Base-by-base conservation (phyloP, 2,329 filamentous ascomycete genomes). In the Colletotrichum lindemuthianum region DNA sequence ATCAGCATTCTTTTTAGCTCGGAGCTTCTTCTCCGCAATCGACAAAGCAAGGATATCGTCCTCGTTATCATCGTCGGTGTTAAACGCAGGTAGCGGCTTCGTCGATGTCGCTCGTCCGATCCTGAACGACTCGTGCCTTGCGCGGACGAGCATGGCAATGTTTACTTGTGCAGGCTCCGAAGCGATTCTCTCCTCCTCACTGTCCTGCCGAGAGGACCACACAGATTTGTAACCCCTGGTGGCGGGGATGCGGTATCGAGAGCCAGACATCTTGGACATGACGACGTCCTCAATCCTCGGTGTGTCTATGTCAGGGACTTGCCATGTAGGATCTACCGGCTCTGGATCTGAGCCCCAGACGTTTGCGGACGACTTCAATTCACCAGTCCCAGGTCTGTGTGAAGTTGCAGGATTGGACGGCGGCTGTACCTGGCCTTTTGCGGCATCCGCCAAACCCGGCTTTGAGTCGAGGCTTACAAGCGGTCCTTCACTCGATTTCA, bases 311-410 rank as follows among this genome's bases (percentile, higher is more conserved):
- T 76, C 76, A 2, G 80, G 79, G 1, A 70, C 70, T 33, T 72
- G 72, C 80, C 80, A 82, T 1, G 71, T 66, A 4, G 79, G 75
- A 54, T 82, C 79, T 16, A 72, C 58, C 9, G 68, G 45, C 33
- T 60, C 53, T 11, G 68, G 67, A 11, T 68, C 59, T 16, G 69
- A 67, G 6, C 61, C 67, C 43, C 63, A 64, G 9, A 60, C 11
- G 6, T 65, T 59, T 11, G 41, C 60, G 5, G 66, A 60, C 10
- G 60, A 45, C 9, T 63, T 24, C 2, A 67, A 65, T 2, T 36
- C 48, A 3, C 68, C 69, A 16, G 71, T 67, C 32, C 68, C 69
- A 12, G 67, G 60, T 39, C 69, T 68, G 10, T 69, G 53, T 6
- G 70, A 51, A 50, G 69, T 69, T 3, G 68, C 57, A 32, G 71